Evolutionary conservation across 345 rosid species (phyloP).

Genomic region (Bretschneidera sinensis): DNA sequence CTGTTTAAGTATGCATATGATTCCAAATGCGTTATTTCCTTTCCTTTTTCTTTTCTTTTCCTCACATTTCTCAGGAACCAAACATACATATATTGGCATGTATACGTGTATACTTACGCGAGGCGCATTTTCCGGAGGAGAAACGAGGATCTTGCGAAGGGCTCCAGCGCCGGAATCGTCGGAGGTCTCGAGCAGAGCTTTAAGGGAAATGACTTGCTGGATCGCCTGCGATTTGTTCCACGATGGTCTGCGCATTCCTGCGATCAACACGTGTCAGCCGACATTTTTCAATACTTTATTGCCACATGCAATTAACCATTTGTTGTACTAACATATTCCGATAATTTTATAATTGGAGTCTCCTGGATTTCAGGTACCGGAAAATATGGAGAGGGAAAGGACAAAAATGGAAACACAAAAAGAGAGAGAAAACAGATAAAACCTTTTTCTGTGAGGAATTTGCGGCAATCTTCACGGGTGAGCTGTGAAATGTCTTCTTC

Average conservation of each 20-base stretch:
- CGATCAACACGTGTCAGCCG: constrained; percentile 46
- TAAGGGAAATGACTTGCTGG: constrained; percentile 90
- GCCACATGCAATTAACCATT: neutral
- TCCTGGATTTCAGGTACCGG: constrained; percentile 15
- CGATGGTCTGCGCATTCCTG: constrained; percentile 96
- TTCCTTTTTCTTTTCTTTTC: too few species aligned
- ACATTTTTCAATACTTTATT: constrained; percentile 14
- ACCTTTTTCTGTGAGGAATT: constrained; percentile 89
- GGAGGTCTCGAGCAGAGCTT: constrained; percentile 63
- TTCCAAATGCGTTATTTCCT: neutral
- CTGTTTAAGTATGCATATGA: neutral
- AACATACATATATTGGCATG: neutral
- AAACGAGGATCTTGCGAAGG: constrained; percentile 54
- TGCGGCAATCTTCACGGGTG: constrained; percentile 94
- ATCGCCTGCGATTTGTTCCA: constrained; percentile 99
- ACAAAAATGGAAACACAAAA: constrained; percentile 20
- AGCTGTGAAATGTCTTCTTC: constrained; percentile 98
- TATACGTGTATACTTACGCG: constrained; percentile 30
- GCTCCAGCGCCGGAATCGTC: constrained; percentile 69
- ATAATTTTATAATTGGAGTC: constrained; percentile 1
- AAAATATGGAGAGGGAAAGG: constrained; percentile 28
- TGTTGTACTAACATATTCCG: too few species aligned
- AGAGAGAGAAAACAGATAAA: neutral
- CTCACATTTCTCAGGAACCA: neutral
- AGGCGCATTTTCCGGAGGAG: constrained; percentile 34